Conservation (phyloP, 768 basidiomycete species). For the Pleurotus citrinopileatus region DNA sequence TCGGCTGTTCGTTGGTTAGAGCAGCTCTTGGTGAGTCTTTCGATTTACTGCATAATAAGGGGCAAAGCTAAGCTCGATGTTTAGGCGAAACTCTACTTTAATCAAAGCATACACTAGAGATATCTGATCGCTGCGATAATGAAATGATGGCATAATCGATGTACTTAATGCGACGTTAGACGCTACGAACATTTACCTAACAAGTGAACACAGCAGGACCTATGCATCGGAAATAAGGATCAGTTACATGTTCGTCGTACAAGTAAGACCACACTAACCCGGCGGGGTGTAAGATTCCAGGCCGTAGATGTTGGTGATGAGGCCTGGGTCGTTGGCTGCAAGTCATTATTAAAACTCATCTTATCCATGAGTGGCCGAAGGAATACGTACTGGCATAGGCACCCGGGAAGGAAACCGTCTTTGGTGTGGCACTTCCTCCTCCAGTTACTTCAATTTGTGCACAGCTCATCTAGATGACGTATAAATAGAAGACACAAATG, state of each 20-base stretch:
- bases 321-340: conserved; percentile 26
- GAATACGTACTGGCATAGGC: conserved; percentile 24
- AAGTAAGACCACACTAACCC: neutral
- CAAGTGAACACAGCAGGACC: conserved; percentile 30
- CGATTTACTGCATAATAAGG: neutral
- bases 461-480: conserved; percentile 21
- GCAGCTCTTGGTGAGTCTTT: conserved; percentile 70
- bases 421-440: conserved; percentile 14
- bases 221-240: conserved; percentile 10
- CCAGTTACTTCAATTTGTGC: conserved; percentile 21
- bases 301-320: conserved; percentile 28
- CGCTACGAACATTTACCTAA: conserved; percentile 12
- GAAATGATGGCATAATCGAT: neutral
- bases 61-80: neutral
- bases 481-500: neutral
- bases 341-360: neutral
- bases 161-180: neutral
- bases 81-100: conserved; percentile 14
- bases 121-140: neutral
- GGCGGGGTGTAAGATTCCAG: conserved; percentile 18
- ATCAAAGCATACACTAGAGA: neutral
- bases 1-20: conserved; percentile 84
- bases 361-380: neutral
- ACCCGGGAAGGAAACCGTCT: conserved; percentile 20
- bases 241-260: neutral